Evolutionary conservation across 169 alveolate genomes (phyloP).

Genomic region (Cryptosporidium viatorum): DNA sequence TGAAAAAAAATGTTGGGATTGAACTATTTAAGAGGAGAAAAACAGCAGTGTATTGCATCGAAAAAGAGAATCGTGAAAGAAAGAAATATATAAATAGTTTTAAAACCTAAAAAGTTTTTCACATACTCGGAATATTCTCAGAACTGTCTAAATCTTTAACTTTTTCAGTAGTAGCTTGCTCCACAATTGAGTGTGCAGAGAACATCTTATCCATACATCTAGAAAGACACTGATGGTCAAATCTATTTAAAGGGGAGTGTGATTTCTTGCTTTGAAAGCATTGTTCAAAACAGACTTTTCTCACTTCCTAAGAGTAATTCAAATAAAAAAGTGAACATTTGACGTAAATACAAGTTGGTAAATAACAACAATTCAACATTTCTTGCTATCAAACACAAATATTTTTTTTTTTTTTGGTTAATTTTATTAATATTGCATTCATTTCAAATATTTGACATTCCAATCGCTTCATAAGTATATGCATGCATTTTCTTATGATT

Average conservation of each 20-base stretch:
- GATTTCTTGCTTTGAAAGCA: conserved; percentile 58
- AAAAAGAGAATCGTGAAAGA: not conserved
- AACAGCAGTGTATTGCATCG: not conserved
- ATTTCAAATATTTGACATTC: not conserved
- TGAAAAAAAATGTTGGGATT: not conserved
- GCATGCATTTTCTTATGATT: not conserved
- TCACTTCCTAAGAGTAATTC: conserved; percentile 20
- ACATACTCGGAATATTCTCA: not conserved
- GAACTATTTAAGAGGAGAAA: too few relatives aligned
- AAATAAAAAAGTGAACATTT: conserved; percentile 6
- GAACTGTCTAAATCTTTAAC: conserved; percentile 1
- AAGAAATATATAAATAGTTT: not conserved
- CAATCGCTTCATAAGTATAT: too few relatives aligned
- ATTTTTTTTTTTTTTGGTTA: not conserved
- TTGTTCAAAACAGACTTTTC: conserved; percentile 52
- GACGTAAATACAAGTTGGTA: not conserved
- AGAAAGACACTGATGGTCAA: conserved; percentile 46
- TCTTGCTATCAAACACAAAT: not conserved
- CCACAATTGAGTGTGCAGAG: conserved; percentile 35
- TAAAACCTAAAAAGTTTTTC: not conserved
- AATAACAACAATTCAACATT: conserved; percentile 1
- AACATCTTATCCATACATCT: conserved; percentile 73
- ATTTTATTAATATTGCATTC: not conserved
- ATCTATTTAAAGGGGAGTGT: conserved; percentile 34
- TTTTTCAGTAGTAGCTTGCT: conserved; percentile 27